Evolutionary conservation across 1,284 basidiomycete genomes (phyloP), one percentile per base, ranked within the genome.

Genomic region (Cryptococcus sp.): DNA sequence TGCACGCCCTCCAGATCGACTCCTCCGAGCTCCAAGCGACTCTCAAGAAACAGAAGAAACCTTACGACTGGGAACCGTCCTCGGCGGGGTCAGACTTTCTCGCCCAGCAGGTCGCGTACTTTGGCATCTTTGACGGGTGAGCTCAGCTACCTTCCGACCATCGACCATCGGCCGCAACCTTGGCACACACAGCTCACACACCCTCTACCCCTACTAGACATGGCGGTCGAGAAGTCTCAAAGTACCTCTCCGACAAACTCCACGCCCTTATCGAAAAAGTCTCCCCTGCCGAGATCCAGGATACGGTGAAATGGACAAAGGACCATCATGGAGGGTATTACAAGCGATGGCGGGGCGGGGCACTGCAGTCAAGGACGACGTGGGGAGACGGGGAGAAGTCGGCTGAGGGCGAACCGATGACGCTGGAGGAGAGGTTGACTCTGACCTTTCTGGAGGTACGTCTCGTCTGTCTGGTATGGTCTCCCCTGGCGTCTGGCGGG

Each of bases 111-210:
- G 87, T 87, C 5, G 81, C 89, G 3, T 91, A 88, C 64, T 85
- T 91, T 43, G 91, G 90, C 16, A 87, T 95, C 55, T 95, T 90
- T 73, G 91, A 94, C 59, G 91, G 91, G 89, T 89, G 66, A 56
- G 82, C 16, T 39, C 3, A 13, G 28, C 33, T 50, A 36, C 20
- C 47, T n/a, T n/a, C n/a, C n/a, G n/a, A 9, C 28, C 28, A 33
- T 5, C 28, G 28, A 33, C 28, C 28, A 46, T 33, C 9, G 28
- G 28, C 28, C 28, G 28, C 44, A 49, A n/a, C 37, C 46, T 46
- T 33, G 28, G 4, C 28, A 33, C 4, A 9, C 28, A 61, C 35
- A 59, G 57, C 61, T 53, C 36, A 38, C 50, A 23, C 48, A 48
- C 54, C 76, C 18, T 55, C 4, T n/a, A n/a, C n/a, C n/a, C 68